Evolutionary conservation across 192 early-diverging fungal species (phyloP).

Genomic region (Rhizoclosmatium sp.): DNA sequence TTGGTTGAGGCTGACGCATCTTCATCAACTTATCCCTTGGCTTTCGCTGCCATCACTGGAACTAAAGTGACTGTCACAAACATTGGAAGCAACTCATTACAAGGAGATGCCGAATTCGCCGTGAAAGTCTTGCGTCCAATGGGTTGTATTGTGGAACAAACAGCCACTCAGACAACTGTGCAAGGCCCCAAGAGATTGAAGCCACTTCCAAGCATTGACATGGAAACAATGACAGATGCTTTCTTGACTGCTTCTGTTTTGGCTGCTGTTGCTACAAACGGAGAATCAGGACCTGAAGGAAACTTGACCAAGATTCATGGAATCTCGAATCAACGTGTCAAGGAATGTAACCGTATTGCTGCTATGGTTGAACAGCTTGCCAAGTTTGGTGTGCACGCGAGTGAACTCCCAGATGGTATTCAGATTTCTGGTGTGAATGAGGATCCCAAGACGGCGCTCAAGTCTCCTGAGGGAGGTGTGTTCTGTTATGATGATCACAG

Average conservation of each 20-base stretch:
- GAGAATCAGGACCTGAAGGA: slow-evolving; percentile 41
- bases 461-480: slow-evolving; percentile 72
- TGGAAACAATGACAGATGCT: slow-evolving; percentile 99
- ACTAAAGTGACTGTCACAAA: slow-evolving; percentile 85
- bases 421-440: slow-evolving; percentile 73
- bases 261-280: slow-evolving; percentile 79
- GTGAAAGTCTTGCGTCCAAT: slow-evolving; percentile 89
- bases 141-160: slow-evolving; percentile 93
- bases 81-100: slow-evolving; percentile 78
- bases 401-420: slow-evolving; percentile 90
- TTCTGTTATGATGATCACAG: slow-evolving; percentile 98
- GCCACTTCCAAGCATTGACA: slow-evolving; percentile 84
- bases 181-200: slow-evolving; percentile 78
- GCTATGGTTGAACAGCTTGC: slow-evolving; percentile 94
- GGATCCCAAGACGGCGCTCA: slow-evolving; percentile 51
- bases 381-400: slow-evolving; percentile 85
- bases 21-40: slow-evolving; percentile 97
- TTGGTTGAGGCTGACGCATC: slow-evolving; percentile 95
- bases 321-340: slow-evolving; percentile 97
- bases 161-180: slow-evolving; percentile 88
- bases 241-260: slow-evolving; percentile 95
- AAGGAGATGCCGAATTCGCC: slow-evolving; percentile 89
- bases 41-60: slow-evolving; percentile 96
- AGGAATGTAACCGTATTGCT: slow-evolving; percentile 97
- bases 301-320: slow-evolving; percentile 88